These are phyloP conservation scores for Sclerotinia spermophila DNA, from an alignment of 2,329 filamentous ascomycete species.

Conservation along the genomic window DNA sequence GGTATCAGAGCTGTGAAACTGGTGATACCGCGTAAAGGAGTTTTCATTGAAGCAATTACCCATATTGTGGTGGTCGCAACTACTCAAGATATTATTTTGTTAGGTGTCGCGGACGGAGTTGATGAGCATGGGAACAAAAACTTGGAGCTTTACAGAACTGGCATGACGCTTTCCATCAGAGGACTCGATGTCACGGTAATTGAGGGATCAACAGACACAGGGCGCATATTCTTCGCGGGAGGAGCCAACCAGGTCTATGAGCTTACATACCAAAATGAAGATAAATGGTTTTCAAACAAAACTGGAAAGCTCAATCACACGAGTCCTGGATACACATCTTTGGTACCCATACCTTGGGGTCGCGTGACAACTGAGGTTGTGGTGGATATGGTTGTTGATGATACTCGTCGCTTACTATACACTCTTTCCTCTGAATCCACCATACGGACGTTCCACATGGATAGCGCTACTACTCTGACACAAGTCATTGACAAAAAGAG, in stretches of 20 bases:
- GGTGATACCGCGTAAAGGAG: conserved; percentile 76
- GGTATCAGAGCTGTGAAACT: conserved; percentile 90
- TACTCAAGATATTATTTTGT: conserved; percentile 74
- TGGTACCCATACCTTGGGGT: conserved; percentile 51
- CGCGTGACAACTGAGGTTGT: conserved; percentile 60
- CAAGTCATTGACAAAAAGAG: conserved; percentile 61
- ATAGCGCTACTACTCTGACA: conserved; percentile 56
- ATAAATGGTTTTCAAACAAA: conserved; percentile 90
- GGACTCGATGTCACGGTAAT: conserved; percentile 76
- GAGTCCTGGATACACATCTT: conserved; percentile 64
- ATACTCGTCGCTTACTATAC: conserved; percentile 83
- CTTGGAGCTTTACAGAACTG: conserved; percentile 82
- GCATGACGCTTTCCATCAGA: conserved; percentile 74
- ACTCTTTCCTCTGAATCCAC: conserved; percentile 84
- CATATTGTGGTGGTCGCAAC: conserved; percentile 89
- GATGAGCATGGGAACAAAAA: conserved; percentile 66
- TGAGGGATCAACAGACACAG: conserved; percentile 70
- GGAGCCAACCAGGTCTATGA: conserved; percentile 87
- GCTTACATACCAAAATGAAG: conserved; percentile 93
- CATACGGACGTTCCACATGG: conserved; percentile 88
- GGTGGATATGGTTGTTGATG: conserved; percentile 79
- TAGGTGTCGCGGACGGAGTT: conserved; percentile 73
- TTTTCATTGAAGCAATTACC: conserved; percentile 82
- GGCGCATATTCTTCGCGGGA: conserved; percentile 91
- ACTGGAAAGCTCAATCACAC: conserved; percentile 89